phyloP scores from a whole-genome alignment of 331 rosid genomes.

The Prunus yedoensis region DNA sequence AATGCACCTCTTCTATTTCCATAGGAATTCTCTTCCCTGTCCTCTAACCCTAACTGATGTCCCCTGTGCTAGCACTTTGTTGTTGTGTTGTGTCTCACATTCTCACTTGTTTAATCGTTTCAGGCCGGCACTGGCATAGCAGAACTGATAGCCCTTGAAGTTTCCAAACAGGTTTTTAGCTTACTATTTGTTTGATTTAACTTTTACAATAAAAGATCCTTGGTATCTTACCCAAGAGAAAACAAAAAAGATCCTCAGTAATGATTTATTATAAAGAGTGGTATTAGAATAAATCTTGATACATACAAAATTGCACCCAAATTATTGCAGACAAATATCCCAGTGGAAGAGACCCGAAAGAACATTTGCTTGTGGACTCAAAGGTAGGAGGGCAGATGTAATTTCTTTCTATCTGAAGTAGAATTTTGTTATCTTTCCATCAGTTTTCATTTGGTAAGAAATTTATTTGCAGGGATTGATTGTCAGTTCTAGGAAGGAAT shows the following conservation, averaged over 20 bases:
- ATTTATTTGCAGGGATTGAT: conserved; percentile 69
- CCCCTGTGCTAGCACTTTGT: conserved; percentile 3
- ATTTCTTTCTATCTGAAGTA: conserved; percentile 11
- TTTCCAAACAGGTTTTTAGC: conserved; percentile 69
- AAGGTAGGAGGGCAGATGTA: conserved; percentile 49
- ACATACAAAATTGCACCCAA: background rate
- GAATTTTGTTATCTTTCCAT: conserved; percentile 16
- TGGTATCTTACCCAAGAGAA: too few species aligned
- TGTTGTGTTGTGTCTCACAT: conserved; percentile 18
- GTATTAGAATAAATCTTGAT: conserved; percentile 1
- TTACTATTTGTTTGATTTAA: background rate
- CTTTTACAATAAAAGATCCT: background rate
- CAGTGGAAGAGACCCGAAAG: conserved; percentile 80
- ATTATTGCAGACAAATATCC: conserved; percentile 66
- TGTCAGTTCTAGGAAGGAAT: conserved; percentile 74
- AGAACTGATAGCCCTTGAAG: conserved; percentile 90
- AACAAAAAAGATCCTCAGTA: background rate
- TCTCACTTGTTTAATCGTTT: conserved; percentile 33
- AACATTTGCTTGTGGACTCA: conserved; percentile 87
- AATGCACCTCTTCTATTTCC: background rate
- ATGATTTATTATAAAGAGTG: background rate
- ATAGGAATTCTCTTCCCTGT: background rate
- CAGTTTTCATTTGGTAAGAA: conserved; percentile 22
- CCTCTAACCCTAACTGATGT: background rate
- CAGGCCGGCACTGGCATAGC: conserved; percentile 99